Evolutionary conservation across 139 green algal species (phyloP).

Genomic region (Zygnema circumcarinatum): DNA sequence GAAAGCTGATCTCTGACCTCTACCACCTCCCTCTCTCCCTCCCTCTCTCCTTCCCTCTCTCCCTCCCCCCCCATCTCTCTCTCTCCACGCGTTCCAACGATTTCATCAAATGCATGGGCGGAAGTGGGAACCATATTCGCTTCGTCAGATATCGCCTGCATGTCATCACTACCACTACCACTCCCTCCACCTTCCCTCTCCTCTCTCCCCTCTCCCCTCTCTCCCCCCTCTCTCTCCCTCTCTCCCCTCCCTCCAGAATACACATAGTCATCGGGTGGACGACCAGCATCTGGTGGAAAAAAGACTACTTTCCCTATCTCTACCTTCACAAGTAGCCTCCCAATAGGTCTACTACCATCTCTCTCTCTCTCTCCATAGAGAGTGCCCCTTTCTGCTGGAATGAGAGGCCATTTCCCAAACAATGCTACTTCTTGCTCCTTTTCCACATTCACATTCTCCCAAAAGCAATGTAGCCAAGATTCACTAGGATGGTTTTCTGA

Average conservation of each 20-base stretch:
- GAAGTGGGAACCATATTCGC: no score
- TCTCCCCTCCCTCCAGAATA: no score
- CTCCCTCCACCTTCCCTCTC: background rate
- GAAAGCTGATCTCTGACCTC: background rate
- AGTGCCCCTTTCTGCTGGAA: conserved; percentile 15
- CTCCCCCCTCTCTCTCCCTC: background rate
- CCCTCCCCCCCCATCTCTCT: background rate
- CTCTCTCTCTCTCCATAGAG: background rate
- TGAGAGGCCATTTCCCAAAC: conserved; percentile 24
- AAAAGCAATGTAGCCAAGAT: conserved; percentile 30
- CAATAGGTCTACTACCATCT: background rate
- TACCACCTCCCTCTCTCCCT: conserved; percentile 10
- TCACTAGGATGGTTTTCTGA: conserved; percentile 2
- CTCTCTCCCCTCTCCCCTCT: background rate
- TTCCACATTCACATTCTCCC: conserved; percentile 9
- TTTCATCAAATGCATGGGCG: no score
- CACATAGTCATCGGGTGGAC: background rate
- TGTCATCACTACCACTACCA: background rate
- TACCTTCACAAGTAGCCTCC: conserved; percentile 28
- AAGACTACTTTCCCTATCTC: conserved; percentile 25
- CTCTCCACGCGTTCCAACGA: background rate
- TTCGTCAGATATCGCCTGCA: no score
- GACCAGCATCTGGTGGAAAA: conserved; percentile 31
- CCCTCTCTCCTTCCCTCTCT: background rate
- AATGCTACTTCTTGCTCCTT: conserved; percentile 13